These are phyloP conservation scores for Apiospora hydei DNA, from an alignment of 2,329 filamentous ascomycete genomes.

Conservation along the genomic window DNA sequence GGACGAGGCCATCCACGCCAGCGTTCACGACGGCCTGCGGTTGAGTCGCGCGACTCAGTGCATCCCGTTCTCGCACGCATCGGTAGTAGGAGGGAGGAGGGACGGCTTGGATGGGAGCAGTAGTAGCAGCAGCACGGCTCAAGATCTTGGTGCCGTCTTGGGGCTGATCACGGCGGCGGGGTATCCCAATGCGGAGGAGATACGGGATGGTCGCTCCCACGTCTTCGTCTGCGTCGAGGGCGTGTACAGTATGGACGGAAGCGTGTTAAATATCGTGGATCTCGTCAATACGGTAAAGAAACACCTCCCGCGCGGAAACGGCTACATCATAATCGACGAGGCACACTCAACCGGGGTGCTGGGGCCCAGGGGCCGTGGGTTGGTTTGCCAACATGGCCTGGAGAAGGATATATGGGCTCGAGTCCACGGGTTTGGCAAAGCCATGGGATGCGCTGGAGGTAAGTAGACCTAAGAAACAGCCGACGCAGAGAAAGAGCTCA, in stretches of 20 bases:
- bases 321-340: constrained; percentile 71
- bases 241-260: constrained; percentile 84
- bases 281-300: constrained; percentile 66
- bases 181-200: constrained; percentile 18
- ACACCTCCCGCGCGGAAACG: constrained; percentile 63
- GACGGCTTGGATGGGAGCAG: constrained; percentile 17
- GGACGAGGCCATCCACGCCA: constrained; percentile 80
- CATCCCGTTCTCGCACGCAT: constrained; percentile 66
- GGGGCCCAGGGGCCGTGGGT: constrained; percentile 61
- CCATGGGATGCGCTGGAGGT: constrained; percentile 75
- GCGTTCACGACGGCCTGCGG: constrained; percentile 79
- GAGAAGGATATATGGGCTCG: constrained; percentile 64
- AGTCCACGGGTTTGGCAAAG: constrained; percentile 73
- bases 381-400: constrained; percentile 64
- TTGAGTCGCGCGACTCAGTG: constrained; percentile 61
- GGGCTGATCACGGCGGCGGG: constrained; percentile 32
- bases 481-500: too few species aligned
- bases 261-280: constrained; percentile 56
- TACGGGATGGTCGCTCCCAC: constrained; percentile 45
- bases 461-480: constrained; percentile 22
- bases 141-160: constrained; percentile 41
- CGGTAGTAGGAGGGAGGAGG: constrained; percentile 45
- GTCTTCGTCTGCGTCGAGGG: constrained; percentile 75
- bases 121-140: constrained; percentile 24
- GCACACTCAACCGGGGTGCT: constrained; percentile 71